These are phyloP conservation scores for Dipodascopsis uninucleata DNA, from an alignment of 805 yeast species.

Conservation along the genomic window DNA sequence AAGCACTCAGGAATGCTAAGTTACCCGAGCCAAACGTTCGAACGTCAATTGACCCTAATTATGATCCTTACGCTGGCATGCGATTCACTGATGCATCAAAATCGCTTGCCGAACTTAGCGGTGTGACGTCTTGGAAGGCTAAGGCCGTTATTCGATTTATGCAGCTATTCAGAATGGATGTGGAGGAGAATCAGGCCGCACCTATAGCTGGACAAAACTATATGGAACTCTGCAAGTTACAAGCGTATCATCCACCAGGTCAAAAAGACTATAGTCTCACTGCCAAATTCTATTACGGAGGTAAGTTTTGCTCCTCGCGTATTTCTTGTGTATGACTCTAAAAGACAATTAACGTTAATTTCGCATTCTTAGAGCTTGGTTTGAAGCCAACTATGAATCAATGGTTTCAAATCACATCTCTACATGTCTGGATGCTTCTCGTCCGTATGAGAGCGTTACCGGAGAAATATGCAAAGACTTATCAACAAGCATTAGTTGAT, in stretches of 20 bases:
- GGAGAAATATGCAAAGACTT: conserved; percentile 77
- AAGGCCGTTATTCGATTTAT: conserved; percentile 27
- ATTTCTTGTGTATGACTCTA: background rate
- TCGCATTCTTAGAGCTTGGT: conserved; percentile 48
- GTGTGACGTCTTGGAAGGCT: conserved; percentile 18
- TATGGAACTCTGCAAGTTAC: conserved; percentile 80
- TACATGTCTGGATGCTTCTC: conserved; percentile 90
- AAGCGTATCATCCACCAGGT: conserved; percentile 49
- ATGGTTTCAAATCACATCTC: conserved; percentile 88
- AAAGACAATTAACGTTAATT: background rate
- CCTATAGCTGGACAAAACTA: conserved; percentile 89
- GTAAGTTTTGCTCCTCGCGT: too few species aligned
- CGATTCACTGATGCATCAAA: conserved; percentile 2
- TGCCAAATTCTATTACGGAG: conserved; percentile 78
- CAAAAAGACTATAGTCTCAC: conserved; percentile 65
- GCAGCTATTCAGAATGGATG: conserved; percentile 63
- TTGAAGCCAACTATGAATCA: conserved; percentile 87
- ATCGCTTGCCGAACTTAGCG: conserved; percentile 19
- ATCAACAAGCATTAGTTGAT: conserved; percentile 89
- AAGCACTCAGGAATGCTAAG: conserved; percentile 5
- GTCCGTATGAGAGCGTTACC: conserved; percentile 98
- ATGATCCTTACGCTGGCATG: conserved; percentile 15
- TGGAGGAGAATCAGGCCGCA: conserved; percentile 90
- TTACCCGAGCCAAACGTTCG: conserved; percentile 11
- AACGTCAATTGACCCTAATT: conserved; percentile 7